A percentile compares a stretch with the other conserved stretches of the same genome.
These are phyloP conservation scores for Pyrenophora tritici-repentis DNA, from an alignment of 2,329 filamentous ascomycete genomes.

Conservation along the genomic window DNA sequence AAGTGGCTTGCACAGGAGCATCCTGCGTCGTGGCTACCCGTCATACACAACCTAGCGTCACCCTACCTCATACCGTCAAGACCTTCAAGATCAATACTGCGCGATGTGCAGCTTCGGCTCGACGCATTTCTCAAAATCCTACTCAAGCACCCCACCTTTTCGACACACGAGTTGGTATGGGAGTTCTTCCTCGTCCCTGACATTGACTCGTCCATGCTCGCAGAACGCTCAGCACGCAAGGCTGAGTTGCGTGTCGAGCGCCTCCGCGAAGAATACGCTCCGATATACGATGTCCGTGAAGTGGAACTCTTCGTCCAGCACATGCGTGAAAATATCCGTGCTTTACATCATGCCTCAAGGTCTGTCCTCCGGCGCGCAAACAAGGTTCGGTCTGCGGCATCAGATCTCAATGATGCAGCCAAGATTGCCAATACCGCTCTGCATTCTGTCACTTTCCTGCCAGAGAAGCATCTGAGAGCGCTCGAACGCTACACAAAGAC, in stretches of 20 bases:
- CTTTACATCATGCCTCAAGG: slow-evolving; percentile 81
- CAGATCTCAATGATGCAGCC: slow-evolving; percentile 72
- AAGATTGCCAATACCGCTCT: slow-evolving; percentile 58
- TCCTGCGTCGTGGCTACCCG: slow-evolving; percentile 92
- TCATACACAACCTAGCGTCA: slow-evolving; percentile 75
- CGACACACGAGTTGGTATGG: slow-evolving; percentile 97
- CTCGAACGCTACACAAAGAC: slow-evolving; percentile 73
- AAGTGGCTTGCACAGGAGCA: slow-evolving; percentile 85
- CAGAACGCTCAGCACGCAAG: slow-evolving; percentile 84
- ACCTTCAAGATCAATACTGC: slow-evolving; percentile 82
- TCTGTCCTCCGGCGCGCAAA: slow-evolving; percentile 81
- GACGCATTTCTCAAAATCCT: slow-evolving; percentile 89
- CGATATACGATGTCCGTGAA: slow-evolving; percentile 77
- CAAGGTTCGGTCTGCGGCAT: slow-evolving; percentile 66
- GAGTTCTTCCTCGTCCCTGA: slow-evolving; percentile 98
- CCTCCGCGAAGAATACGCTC: slow-evolving; percentile 85
- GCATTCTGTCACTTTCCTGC: slow-evolving; percentile 68
- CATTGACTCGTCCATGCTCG: slow-evolving; percentile 86
- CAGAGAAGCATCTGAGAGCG: slow-evolving; percentile 68
- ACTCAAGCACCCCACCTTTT: slow-evolving; percentile 86
- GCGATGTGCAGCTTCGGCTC: slow-evolving; percentile 83
- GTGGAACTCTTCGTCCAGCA: slow-evolving; percentile 93
- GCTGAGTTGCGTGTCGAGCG: slow-evolving; percentile 81
- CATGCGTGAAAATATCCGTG: slow-evolving; percentile 85
- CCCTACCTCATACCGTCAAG: slow-evolving; percentile 93